These are phyloP conservation scores for Immersiella caudata DNA, from an alignment of 495 filamentous ascomycete genomes.

Conservation along the genomic window DNA sequence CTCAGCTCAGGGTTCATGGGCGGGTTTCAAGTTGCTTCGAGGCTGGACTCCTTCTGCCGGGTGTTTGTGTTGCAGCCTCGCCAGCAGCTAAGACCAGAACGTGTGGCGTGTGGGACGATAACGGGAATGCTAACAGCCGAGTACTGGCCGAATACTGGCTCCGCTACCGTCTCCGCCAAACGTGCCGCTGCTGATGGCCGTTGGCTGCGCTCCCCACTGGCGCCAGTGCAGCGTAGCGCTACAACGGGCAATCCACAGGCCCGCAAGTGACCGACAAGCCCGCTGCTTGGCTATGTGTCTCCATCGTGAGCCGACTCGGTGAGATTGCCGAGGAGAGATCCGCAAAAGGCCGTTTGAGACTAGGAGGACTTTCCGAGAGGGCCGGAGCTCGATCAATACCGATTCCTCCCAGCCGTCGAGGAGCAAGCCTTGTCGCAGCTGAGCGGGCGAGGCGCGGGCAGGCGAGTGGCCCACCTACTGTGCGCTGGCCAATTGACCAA, in stretches of 20 bases:
- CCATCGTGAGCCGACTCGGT: conserved; percentile 6
- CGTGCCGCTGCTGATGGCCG: background rate
- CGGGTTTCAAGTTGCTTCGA: background rate
- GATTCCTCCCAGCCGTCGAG: background rate
- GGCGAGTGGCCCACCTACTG: background rate
- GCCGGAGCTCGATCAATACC: conserved; percentile 8
- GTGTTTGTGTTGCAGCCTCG: background rate
- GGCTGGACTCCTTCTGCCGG: background rate
- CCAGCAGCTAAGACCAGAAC: background rate
- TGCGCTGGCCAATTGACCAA: conserved; percentile 2
- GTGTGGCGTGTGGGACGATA: background rate
- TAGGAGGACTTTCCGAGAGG: conserved; percentile 11
- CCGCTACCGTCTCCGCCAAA: background rate
- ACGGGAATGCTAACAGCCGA: conserved; percentile 8
- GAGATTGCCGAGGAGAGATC: conserved; percentile 20
- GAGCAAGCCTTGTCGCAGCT: conserved; percentile 6
- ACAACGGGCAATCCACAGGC: background rate
- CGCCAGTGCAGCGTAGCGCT: conserved; percentile 8
- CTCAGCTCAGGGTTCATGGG: background rate
- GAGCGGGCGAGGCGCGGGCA: conserved; percentile 6
- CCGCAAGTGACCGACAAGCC: background rate
- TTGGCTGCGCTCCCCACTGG: background rate
- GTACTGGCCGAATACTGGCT: background rate
- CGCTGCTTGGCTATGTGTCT: conserved; percentile 1
- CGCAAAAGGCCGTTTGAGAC: conserved; percentile 13